Base-by-base conservation (phyloP, 345 rosid species). In the Populus tremula region DNA sequence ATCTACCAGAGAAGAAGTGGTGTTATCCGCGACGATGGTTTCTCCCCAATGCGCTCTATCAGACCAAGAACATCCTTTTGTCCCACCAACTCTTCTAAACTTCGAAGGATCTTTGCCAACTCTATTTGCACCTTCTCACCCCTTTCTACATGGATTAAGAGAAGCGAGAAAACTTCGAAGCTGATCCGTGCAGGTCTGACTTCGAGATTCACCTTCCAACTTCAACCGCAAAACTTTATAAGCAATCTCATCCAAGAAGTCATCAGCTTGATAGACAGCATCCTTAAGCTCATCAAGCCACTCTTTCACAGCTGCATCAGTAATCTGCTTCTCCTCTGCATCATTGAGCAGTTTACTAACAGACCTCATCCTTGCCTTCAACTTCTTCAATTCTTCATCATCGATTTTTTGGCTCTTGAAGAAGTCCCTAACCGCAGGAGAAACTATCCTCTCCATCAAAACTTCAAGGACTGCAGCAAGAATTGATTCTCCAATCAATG, bases 241-340 rank as follows among this genome's bases (percentile, higher is more conserved):
- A 61, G 68, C 67, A 61, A 73, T 73, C 36, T 73, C 76, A 61
- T 73, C 76, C 12, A 73, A 25, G 5, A 61, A 25, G 66, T 73
- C 76, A 13, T 73, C 76, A 7, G 76, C 76, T 39, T 59, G n/a
- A 73, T 38, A 73, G 8, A 49, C 67, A 6, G 67, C 76, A 61
- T 73, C 54, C 41, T 73, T 73, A 21, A 73, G 76, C 11, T 73
- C 68, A 25, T 73, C 27, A 1, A 73, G 68, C 76, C 76, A 73
- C 17, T 39, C 41, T 39, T 73, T 59, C 36, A 73, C 53, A 16
- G 68, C 68, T 12, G 76, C 53, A 18, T 23, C n/a, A 23, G 53
- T 18, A 39, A 73, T 23, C 76, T 73, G 76, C 66, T 73, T 73
- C 38, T 73, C 76, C 67, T 73, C 54, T 12, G 76, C 76, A 13